phyloP scores from a whole-genome alignment of 1,284 basidiomycete genomes.

The Fistulina hepatica region DNA sequence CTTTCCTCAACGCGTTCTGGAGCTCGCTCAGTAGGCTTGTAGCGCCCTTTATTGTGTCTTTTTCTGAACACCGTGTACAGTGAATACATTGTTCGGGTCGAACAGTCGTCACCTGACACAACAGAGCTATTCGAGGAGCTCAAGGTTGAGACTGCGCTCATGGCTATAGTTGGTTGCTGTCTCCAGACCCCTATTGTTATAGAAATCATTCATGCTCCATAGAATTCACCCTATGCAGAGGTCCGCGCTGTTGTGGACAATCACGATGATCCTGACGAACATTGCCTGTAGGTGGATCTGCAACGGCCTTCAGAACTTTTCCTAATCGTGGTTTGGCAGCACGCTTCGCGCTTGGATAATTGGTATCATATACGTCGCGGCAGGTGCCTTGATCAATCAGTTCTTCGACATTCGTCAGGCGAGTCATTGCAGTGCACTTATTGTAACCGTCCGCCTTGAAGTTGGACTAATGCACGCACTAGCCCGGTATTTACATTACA shows the following conservation, averaged over 20 bases:
- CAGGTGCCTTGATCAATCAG: slow-evolving; percentile 34
- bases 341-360: slow-evolving; percentile 39
- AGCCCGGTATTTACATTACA: slow-evolving; percentile 23
- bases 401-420: slow-evolving; percentile 32
- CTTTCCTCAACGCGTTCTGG: slow-evolving; percentile 8
- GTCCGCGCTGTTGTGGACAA: slow-evolving; percentile 43
- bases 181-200: neutral
- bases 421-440: too few relatives aligned
- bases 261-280: slow-evolving; percentile 37
- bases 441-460: neutral
- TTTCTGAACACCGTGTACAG: slow-evolving; percentile 5
- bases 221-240: slow-evolving; percentile 42
- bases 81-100: too few relatives aligned
- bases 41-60: slow-evolving; percentile 5
- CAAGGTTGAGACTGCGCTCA: slow-evolving; percentile 23
- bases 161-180: slow-evolving; percentile 13
- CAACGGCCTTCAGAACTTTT: too few relatives aligned
- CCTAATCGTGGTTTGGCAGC: too few relatives aligned
- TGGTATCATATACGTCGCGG: slow-evolving; percentile 35
- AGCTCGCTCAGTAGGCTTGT: slow-evolving; percentile 5
- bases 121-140: slow-evolving; percentile 17
- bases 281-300: too few relatives aligned
- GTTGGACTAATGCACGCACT: too few relatives aligned
- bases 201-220: neutral
- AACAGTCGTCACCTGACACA: slow-evolving; percentile 4